These are phyloP conservation scores for Blastobotrys parvus DNA, from an alignment of 805 yeast genomes.

Conservation along the genomic window DNA sequence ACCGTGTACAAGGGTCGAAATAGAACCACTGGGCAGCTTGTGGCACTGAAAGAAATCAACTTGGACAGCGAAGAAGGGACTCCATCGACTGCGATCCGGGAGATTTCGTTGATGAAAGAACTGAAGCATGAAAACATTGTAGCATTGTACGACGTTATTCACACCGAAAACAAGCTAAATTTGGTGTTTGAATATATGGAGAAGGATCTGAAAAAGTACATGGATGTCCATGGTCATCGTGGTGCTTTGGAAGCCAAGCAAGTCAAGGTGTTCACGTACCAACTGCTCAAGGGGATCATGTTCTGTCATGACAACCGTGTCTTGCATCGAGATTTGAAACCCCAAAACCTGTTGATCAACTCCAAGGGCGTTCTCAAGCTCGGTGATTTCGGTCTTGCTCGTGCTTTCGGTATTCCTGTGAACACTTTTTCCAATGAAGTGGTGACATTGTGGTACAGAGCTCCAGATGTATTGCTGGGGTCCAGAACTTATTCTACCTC, in stretches of 20 bases:
- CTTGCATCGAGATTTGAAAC: slow-evolving; percentile 80
- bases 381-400: slow-evolving; percentile 94
- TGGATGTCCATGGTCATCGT: slow-evolving; percentile 75
- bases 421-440: slow-evolving; percentile 97
- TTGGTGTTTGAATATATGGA: slow-evolving; percentile 91
- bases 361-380: slow-evolving; percentile 84
- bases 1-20: slow-evolving; percentile 95
- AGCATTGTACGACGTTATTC: slow-evolving; percentile 88
- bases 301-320: slow-evolving; percentile 80
- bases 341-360: slow-evolving; percentile 86
- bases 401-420: slow-evolving; percentile 97
- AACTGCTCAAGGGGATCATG: slow-evolving; percentile 79
- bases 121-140: slow-evolving; percentile 88
- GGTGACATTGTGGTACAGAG: slow-evolving; percentile 96
- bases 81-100: slow-evolving; percentile 96
- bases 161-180: slow-evolving; percentile 91
- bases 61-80: slow-evolving; percentile 97
- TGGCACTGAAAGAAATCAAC: slow-evolving; percentile 90
- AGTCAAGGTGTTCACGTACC: slow-evolving; percentile 90
- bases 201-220: slow-evolving; percentile 84
- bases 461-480: slow-evolving; percentile 93
- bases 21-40: slow-evolving; percentile 77
- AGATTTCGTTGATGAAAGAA: slow-evolving; percentile 91
- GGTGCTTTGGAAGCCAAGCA: slow-evolving; percentile 68
- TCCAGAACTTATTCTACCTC: slow-evolving; percentile 94